A percentile compares a stretch with the other conserved stretches of the same genome.
phyloP scores from a whole-genome alignment of 2,329 filamentous ascomycete species.

The Pseudopyrenochaeta lycopersici region DNA sequence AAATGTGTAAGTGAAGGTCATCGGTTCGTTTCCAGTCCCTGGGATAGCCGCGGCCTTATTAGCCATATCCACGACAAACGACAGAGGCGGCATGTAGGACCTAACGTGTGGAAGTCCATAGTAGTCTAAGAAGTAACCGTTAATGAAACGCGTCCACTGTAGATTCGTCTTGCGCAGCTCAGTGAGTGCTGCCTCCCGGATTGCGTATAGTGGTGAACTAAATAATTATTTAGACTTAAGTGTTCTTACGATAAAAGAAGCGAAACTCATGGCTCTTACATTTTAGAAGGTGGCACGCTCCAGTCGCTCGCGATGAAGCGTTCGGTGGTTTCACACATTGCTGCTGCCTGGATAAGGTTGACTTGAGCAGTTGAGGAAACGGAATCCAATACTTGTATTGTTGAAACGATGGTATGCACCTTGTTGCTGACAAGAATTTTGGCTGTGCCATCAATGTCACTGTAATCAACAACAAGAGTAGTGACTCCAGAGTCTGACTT shows the following conservation, averaged over 20 bases:
- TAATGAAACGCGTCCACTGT: too few relatives aligned
- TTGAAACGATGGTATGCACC: conserved; percentile 56
- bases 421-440: conserved; percentile 45
- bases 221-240: too few relatives aligned
- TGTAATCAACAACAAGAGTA: conserved; percentile 33
- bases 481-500: conserved; percentile 4
- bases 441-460: conserved; percentile 31
- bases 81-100: conserved; percentile 9
- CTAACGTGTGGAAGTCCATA: conserved; percentile 23
- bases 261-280: too few relatives aligned
- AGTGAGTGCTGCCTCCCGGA: conserved; percentile 19
- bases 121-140: conserved; percentile 37
- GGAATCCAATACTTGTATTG: conserved; percentile 33
- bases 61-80: conserved; percentile 14
- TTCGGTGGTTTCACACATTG: background rate
- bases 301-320: conserved; percentile 12
- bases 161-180: conserved; percentile 24
- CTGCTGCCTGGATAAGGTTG: conserved; percentile 1
- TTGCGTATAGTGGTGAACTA: conserved; percentile 2
- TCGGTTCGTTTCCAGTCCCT: conserved; percentile 55
- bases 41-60: conserved; percentile 57
- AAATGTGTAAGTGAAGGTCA: conserved; percentile 59
- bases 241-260: too few relatives aligned
- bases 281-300: conserved; percentile 31
- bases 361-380: conserved; percentile 10